Evolutionary conservation across 345 rosid species (phyloP), one percentile per base, ranked within the genome.

Genomic region (Luvunga scandens): DNA sequence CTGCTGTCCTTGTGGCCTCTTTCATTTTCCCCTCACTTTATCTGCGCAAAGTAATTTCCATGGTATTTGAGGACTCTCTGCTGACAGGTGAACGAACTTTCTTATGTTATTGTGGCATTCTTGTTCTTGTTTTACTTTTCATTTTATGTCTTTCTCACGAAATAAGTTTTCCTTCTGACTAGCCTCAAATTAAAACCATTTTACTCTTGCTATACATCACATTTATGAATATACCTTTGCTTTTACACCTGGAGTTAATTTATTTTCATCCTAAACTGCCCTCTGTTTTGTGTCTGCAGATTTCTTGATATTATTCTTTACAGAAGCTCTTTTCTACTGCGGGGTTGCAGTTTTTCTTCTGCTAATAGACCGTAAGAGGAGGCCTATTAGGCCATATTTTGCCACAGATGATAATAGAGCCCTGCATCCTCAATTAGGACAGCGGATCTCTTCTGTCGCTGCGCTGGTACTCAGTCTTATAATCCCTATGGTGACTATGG

Each of bases 401-500:
- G 70, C 76, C 72, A 60, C 76, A 50, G 78, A 76, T 66, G 77
- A 59, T 34, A 75, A 75, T 62, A 71, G 34, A 71, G 76, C 81
- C 31, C 31, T 39, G 24, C 66, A 88, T 81, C 80, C 90, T 69
- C 91, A 88, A 66, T 77, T 94, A 53, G 95, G 94, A 31, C 95
- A 90, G 75, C 85, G 90, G 69, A 90, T 96, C 77, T 92, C 98
- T 77, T 93, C 95, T 67, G 98, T 94, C 75, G 90, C 98, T 67
- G 83, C 91, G 13, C 83, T 96, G 72, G 98, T 89, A n/a, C 98
- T 96, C 59, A 92, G 98, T 86, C 97, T 96, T 80, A 87, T 90
- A 79, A 89, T 91, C 81, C 98, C 98, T 31, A 88, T 94, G 98
- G 95, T 94, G 60, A 96, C 98, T 36, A 96, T 96, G 99, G 99